phyloP scores from a whole-genome alignment of 1,284 basidiomycete species.

The Psilocybe mexicana region DNA sequence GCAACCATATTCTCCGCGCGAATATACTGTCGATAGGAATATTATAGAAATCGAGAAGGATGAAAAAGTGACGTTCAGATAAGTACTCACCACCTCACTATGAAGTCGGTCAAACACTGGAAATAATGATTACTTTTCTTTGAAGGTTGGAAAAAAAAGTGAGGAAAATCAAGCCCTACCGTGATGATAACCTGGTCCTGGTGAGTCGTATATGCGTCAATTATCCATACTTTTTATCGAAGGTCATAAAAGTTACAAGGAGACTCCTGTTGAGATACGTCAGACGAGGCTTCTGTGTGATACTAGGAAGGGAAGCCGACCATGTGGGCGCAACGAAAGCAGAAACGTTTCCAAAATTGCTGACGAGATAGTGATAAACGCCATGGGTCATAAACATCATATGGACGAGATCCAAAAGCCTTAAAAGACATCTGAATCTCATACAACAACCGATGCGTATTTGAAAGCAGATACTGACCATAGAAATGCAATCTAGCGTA shows the following conservation, averaged over 20 bases:
- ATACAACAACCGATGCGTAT: too few relatives aligned
- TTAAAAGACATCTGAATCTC: background rate
- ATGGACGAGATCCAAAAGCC: conserved; percentile 24
- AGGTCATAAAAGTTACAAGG: conserved; percentile 12
- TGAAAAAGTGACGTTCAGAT: background rate
- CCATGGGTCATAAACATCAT: conserved; percentile 26
- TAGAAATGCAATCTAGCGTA: conserved; percentile 19
- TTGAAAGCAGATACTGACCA: conserved; percentile 14
- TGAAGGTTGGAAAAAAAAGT: background rate
- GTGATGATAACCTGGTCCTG: conserved; percentile 23
- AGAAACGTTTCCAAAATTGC: conserved; percentile 17
- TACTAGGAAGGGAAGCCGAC: conserved; percentile 4
- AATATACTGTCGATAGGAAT: conserved; percentile 20
- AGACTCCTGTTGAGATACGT: conserved; percentile 18
- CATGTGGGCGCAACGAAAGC: conserved; percentile 23
- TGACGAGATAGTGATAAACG: conserved; percentile 24
- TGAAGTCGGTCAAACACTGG: conserved; percentile 25
- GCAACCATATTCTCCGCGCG: conserved; percentile 25
- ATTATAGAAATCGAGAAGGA: background rate
- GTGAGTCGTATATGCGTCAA: background rate
- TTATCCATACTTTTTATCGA: background rate
- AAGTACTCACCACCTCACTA: conserved; percentile 22
- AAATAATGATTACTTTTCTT: background rate
- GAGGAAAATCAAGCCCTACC: conserved; percentile 6
- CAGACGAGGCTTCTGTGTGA: background rate